Percentiles rank a stretch among this genome's conserved stretches.
These are phyloP conservation scores for Primulina eburnea DNA, from an alignment of 257 asterid species.

Conservation along the genomic window DNA sequence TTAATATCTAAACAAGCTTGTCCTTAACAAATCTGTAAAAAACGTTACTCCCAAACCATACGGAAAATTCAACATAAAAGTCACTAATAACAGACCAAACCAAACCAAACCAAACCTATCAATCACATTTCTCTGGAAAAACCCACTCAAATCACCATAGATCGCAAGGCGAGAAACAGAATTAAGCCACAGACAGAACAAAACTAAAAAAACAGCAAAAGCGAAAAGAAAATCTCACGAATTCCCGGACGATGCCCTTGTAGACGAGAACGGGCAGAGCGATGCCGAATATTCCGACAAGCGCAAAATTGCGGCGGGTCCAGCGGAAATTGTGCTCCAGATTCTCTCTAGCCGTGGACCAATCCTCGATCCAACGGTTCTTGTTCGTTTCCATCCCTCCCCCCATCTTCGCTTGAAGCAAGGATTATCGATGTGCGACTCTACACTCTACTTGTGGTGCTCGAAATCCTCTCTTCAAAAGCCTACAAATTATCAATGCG, in stretches of 20 bases:
- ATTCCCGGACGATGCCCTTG: slow-evolving; percentile 87
- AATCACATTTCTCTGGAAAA: neutral
- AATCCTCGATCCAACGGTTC: slow-evolving; percentile 88
- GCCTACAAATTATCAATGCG: too few relatives aligned
- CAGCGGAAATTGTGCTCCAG: slow-evolving; percentile 86
- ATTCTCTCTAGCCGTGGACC: slow-evolving; percentile 79
- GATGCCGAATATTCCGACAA: slow-evolving; percentile 83
- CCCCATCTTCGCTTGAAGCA: slow-evolving; percentile 50
- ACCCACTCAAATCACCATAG: neutral
- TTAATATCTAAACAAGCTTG: neutral
- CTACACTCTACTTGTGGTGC: neutral
- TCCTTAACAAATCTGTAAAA: neutral
- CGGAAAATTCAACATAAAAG: neutral
- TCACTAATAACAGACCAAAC: neutral
- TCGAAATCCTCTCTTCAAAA: too few relatives aligned
- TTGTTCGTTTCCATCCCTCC: slow-evolving; percentile 89
- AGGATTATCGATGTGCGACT: too few relatives aligned
- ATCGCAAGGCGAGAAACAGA: neutral
- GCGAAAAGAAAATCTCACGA: slow-evolving; percentile 40
- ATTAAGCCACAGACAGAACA: slow-evolving; percentile 25
- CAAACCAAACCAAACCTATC: neutral
- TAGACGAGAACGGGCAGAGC: slow-evolving; percentile 71
- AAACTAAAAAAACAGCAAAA: neutral
- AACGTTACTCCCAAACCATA: slow-evolving; percentile 2
- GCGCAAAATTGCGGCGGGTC: slow-evolving; percentile 83